phyloP scores from a whole-genome alignment of 768 basidiomycete genomes.

The Tylopilus felleus region DNA sequence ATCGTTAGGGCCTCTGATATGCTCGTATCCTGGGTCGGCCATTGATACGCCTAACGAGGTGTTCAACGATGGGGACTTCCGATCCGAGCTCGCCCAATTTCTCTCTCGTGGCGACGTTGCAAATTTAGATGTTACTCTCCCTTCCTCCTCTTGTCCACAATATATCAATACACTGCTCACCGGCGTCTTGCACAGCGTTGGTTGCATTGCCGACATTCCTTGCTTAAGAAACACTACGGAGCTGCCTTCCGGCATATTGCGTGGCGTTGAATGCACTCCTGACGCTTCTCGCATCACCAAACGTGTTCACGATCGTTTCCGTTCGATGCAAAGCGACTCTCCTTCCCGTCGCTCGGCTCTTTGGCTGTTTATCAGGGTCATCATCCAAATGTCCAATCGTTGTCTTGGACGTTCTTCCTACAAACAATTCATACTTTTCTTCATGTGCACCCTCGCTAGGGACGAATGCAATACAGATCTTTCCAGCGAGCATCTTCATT shows the following conservation, averaged over 20 bases:
- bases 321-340: too few species aligned
- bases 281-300: neutral
- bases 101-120: neutral
- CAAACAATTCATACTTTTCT: neutral
- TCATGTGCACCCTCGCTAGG: neutral
- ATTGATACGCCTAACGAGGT: neutral
- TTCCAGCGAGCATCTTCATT: neutral
- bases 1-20: neutral
- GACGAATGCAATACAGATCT: neutral
- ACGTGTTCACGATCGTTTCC: neutral
- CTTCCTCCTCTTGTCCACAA: neutral
- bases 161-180: neutral
- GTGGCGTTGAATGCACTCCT: too few species aligned
- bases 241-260: too few species aligned
- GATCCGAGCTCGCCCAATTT: neutral
- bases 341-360: neutral
- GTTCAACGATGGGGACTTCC: neutral
- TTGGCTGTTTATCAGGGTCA: neutral
- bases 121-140: neutral
- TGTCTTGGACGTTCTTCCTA: neutral
- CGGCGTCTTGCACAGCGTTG: too few species aligned
- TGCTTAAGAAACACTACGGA: too few species aligned
- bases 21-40: neutral
- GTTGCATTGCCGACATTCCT: neutral
- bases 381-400: neutral